A percentile compares a stretch with the other conserved stretches of the same genome.
Evolutionary conservation across 2,329 filamentous ascomycete species (phyloP).

Genomic region (Colletotrichum australisinense): DNA sequence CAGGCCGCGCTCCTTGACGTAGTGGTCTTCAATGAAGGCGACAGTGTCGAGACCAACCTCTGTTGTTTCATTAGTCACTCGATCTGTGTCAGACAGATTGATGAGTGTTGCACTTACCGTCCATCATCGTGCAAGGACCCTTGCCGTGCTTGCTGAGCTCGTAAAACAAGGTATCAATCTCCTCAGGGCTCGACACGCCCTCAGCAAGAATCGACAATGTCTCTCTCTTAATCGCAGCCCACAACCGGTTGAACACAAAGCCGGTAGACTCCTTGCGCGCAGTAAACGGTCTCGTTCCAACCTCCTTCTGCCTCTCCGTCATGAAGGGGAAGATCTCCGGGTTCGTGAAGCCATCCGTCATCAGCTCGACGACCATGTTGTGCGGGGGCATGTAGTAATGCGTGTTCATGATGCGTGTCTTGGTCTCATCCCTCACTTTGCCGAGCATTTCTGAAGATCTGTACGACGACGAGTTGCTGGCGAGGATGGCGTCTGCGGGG

Average conservation of each 20-base stretch:
- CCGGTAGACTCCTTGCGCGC: slow-evolving; percentile 62
- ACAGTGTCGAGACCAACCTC: slow-evolving; percentile 64
- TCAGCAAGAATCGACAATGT: slow-evolving; percentile 60
- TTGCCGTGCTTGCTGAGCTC: slow-evolving; percentile 39
- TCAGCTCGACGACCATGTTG: slow-evolving; percentile 62
- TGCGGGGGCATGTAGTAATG: slow-evolving; percentile 63
- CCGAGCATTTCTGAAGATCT: slow-evolving; percentile 60
- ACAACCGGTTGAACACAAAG: slow-evolving; percentile 66
- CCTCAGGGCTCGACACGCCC: slow-evolving; percentile 58
- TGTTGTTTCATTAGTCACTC: slow-evolving; percentile 40
- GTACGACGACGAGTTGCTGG: slow-evolving; percentile 64
- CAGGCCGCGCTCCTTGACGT: slow-evolving; percentile 60
- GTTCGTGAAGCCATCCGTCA: slow-evolving; percentile 61
- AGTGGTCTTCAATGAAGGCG: slow-evolving; percentile 63
- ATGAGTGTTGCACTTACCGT: slow-evolving; percentile 32
- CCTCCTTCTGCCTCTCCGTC: slow-evolving; percentile 50
- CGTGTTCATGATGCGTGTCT: slow-evolving; percentile 57
- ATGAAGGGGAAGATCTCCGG: slow-evolving; percentile 57
- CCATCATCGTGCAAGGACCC: slow-evolving; percentile 42
- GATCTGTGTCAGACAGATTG: background rate
- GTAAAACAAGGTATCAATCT: slow-evolving; percentile 60
- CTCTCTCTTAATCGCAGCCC: slow-evolving; percentile 68
- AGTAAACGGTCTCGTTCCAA: slow-evolving; percentile 52
- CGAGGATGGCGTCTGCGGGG: slow-evolving; percentile 58
- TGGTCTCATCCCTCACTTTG: slow-evolving; percentile 50